A percentile compares a stretch with the other conserved stretches of the same genome.
Conservation (phyloP, 2,329 filamentous ascomycete genomes). For the Ophiostoma sp. region DNA sequence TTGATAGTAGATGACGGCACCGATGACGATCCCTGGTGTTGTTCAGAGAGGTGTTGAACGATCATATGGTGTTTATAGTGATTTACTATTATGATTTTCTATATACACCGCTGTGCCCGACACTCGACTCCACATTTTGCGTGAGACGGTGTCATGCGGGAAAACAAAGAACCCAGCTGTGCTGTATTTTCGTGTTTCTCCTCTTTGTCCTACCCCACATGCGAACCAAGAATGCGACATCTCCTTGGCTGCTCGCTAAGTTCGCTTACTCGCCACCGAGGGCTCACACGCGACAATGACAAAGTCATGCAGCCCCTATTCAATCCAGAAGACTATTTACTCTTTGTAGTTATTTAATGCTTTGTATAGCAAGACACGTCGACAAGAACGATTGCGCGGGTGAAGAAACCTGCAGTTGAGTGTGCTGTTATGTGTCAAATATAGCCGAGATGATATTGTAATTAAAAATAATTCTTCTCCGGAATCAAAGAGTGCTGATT, state of each 20-base stretch:
- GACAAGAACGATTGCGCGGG: too few relatives aligned
- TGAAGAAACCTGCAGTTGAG: too few relatives aligned
- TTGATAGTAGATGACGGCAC: neutral
- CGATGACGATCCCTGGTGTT: neutral
- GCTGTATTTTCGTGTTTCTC: neutral
- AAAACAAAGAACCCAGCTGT: neutral
- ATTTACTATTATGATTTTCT: rapidly evolving
- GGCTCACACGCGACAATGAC: neutral
- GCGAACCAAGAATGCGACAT: neutral
- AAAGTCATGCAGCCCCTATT: neutral
- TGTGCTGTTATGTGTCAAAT: too few relatives aligned
- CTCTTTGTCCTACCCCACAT: neutral
- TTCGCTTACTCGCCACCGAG: neutral
- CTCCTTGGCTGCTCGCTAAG: neutral
- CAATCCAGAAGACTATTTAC: neutral
- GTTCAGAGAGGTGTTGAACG: neutral
- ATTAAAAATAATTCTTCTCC: too few relatives aligned
- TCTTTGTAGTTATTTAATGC: too few relatives aligned
- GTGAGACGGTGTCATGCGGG: neutral
- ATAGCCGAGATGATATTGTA: too few relatives aligned
- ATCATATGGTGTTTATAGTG: neutral
- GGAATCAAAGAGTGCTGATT: too few relatives aligned
- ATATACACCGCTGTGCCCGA: neutral
- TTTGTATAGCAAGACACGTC: neutral
- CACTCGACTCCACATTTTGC: neutral